phyloP scores from a whole-genome alignment of 208 protist genomes.

The Plasmodiophora brassicae region DNA sequence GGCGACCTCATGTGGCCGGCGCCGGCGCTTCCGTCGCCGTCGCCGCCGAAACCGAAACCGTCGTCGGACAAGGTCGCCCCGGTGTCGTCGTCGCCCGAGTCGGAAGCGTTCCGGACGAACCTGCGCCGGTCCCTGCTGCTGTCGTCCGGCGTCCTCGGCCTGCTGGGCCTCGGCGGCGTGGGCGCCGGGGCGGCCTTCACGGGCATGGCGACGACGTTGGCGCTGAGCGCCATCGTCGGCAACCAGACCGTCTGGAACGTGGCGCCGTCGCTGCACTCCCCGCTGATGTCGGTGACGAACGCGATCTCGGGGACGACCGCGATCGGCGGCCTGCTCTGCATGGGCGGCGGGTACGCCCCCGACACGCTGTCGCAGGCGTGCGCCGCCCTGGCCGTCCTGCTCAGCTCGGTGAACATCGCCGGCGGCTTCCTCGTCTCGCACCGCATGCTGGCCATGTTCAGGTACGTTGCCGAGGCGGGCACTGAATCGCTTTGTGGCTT shows the following conservation, averaged over 20 bases:
- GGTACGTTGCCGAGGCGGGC: too few species aligned
- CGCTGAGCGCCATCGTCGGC: conserved; percentile 65
- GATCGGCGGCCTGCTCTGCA: conserved; percentile 59
- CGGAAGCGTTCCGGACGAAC: neutral
- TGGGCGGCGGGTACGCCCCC: conserved; percentile 56
- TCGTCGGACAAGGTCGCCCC: neutral
- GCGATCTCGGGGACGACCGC: conserved; percentile 72
- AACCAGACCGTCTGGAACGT: conserved; percentile 75
- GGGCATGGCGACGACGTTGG: conserved; percentile 62
- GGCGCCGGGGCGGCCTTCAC: conserved; percentile 51
- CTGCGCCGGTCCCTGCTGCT: neutral
- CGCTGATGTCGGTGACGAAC: conserved; percentile 85
- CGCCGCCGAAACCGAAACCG: conserved; percentile 21
- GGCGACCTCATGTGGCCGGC: conserved; percentile 54
- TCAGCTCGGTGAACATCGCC: conserved; percentile 77
- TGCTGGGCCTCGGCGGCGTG: conserved; percentile 36
- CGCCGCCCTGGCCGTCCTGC: conserved; percentile 60
- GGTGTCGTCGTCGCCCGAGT: neutral
- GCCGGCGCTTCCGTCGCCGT: conserved; percentile 21
- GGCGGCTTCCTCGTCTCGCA: conserved; percentile 84
- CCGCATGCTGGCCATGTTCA: conserved; percentile 78
- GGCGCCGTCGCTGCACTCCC: conserved; percentile 76
- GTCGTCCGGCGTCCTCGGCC: neutral
- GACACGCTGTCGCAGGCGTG: conserved; percentile 39
- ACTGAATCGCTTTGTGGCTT: neutral